phyloP scores from a whole-genome alignment of 345 rosid species.

The Turnera subulata region DNA sequence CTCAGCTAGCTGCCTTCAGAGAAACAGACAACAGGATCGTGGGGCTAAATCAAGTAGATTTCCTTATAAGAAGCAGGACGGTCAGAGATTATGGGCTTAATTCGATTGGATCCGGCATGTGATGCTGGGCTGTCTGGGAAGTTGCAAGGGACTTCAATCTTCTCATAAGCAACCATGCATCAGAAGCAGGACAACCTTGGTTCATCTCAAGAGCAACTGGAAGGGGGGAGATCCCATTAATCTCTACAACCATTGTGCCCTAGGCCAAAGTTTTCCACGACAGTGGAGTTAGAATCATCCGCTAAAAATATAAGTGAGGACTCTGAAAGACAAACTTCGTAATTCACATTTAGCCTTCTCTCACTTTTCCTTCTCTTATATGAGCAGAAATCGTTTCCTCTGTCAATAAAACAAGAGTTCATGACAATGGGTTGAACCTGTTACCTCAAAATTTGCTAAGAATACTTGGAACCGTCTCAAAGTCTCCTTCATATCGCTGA shows the following conservation, averaged over 20 bases:
- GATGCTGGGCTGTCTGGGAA: constrained; percentile 16
- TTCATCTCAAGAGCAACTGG: constrained; percentile 72
- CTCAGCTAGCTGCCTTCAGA: neutral
- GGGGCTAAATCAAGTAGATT: constrained; percentile 44
- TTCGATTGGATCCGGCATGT: constrained; percentile 7
- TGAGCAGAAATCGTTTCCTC: neutral
- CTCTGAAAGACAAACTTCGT: neutral
- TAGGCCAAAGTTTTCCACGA: constrained; percentile 25
- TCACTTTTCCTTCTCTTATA: too few relatives aligned
- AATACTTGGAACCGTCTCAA: constrained; percentile 60
- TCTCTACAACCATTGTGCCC: constrained; percentile 76
- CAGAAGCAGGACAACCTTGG: constrained; percentile 61
- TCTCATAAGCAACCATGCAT: constrained; percentile 70
- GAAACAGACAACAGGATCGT: constrained; percentile 15
- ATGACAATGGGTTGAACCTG: too few relatives aligned
- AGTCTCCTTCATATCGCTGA: constrained; percentile 56
- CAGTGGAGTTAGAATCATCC: constrained; percentile 1
- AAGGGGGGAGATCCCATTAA: constrained; percentile 43
- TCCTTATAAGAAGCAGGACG: too few relatives aligned
- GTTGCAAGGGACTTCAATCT: constrained; percentile 39
- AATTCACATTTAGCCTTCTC: neutral
- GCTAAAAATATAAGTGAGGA: neutral
- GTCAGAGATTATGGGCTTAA: neutral
- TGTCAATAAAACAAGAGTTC: too few relatives aligned
- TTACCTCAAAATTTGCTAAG: constrained; percentile 79